A percentile compares a stretch with the other conserved stretches of the same genome.
phyloP scores from a whole-genome alignment of 805 yeast species.

The Barnettozyma botsteinii region DNA sequence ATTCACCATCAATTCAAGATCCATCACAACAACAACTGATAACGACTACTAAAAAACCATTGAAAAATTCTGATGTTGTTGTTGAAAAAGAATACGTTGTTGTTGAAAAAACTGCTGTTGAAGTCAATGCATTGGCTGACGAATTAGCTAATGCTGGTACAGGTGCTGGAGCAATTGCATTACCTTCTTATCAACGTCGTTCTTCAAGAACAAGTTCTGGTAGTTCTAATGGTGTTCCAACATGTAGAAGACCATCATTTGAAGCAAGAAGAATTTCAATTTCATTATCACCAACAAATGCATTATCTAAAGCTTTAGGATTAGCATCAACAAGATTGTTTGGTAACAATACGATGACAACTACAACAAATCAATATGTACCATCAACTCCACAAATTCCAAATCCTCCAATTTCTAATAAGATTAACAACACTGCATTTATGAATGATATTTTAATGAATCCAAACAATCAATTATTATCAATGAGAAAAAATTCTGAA shows the following conservation, averaged over 20 bases:
- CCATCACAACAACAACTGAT: not conserved
- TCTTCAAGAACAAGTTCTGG: constrained; percentile 43
- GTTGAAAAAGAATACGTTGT: constrained; percentile 88
- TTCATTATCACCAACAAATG: constrained; percentile 73
- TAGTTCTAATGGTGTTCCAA: constrained; percentile 34
- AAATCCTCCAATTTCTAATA: constrained; percentile 8
- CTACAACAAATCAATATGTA: constrained; percentile 16
- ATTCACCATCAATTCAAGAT: constrained; percentile 1
- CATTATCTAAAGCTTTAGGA: constrained; percentile 80
- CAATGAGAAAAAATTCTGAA: constrained; percentile 3
- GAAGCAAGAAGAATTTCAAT: constrained; percentile 52
- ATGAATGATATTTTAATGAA: constrained; percentile 11
- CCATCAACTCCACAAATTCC: constrained; percentile 8
- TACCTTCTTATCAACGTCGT: constrained; percentile 27
- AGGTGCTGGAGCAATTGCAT: constrained; percentile 42
- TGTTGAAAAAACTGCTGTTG: constrained; percentile 90
- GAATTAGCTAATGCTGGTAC: constrained; percentile 66
- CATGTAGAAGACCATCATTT: constrained; percentile 49
- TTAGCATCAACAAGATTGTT: constrained; percentile 84
- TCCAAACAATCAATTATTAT: constrained; percentile 11
- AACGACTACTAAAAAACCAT: constrained; percentile 3
- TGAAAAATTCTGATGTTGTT: constrained; percentile 40
- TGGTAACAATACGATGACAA: constrained; percentile 42
- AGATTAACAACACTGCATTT: constrained; percentile 3
- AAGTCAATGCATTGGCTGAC: constrained; percentile 93